phyloP scores from a whole-genome alignment of 2,329 filamentous ascomycete species.

The Ceratocystis eucalypticola region DNA sequence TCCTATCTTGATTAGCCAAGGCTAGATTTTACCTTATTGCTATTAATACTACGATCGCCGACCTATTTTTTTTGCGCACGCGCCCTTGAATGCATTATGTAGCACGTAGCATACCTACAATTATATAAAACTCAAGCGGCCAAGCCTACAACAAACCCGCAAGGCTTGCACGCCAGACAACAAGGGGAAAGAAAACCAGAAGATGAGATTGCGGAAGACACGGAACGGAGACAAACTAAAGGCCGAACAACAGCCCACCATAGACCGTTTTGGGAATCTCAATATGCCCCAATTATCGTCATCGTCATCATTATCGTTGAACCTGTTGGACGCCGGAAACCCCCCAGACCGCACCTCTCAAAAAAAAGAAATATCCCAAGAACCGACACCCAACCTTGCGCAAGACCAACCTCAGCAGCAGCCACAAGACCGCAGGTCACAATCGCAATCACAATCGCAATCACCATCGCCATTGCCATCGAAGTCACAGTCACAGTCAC shows the following conservation, averaged over 20 bases:
- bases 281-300: constrained; percentile 2
- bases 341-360: neutral
- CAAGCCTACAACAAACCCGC: too few species aligned
- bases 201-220: neutral
- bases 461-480: too few species aligned
- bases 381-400: neutral
- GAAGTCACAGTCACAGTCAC: too few species aligned
- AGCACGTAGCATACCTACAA: too few species aligned
- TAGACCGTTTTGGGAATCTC: neutral
- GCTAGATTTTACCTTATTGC: too few species aligned
- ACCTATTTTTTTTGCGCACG: too few species aligned
- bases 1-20: too few species aligned
- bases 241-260: neutral
- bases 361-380: neutral
- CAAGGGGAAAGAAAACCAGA: neutral
- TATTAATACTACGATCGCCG: too few species aligned
- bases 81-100: too few species aligned
- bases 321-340: neutral
- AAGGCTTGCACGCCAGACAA: too few species aligned
- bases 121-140: neutral
- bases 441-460: too few species aligned
- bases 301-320: constrained; percentile 4
- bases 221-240: neutral
- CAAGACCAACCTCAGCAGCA: neutral
- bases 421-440: neutral